Conservation (phyloP, 768 basidiomycete genomes). For the Tricholoma matsutake region DNA sequence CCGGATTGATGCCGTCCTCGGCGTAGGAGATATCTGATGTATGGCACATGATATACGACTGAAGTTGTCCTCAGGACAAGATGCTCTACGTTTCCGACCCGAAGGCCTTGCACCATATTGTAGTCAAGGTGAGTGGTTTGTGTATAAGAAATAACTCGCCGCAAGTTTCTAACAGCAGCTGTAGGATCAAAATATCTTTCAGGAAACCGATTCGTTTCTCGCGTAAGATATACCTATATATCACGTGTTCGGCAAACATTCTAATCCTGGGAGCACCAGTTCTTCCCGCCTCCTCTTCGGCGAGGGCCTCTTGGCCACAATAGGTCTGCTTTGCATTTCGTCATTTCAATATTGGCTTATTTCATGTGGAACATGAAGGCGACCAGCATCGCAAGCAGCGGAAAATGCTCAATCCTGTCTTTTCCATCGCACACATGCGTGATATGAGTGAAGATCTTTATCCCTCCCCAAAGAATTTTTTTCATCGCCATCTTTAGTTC, state of each 20-base stretch:
- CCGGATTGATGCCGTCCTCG: not conserved
- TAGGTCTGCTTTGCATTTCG: not conserved
- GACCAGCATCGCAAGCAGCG: slow-evolving; percentile 20
- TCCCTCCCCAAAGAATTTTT: not conserved
- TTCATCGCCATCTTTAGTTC: slow-evolving; percentile 4
- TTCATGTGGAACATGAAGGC: slow-evolving; percentile 14
- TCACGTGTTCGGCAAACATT: not conserved
- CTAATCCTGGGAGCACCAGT: not conserved
- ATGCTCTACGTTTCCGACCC: not conserved
- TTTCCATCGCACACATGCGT: slow-evolving; percentile 34
- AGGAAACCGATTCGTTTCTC: slow-evolving; percentile 34
- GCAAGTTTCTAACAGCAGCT: not conserved
- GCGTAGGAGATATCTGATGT: not conserved
- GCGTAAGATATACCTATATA: slow-evolving; percentile 12
- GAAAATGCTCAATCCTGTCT: slow-evolving; percentile 32
- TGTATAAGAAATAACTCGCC: too few relatives aligned
- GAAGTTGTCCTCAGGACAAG: not conserved
- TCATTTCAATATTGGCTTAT: not conserved
- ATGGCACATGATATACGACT: not conserved
- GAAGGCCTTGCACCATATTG: not conserved
- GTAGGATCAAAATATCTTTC: slow-evolving; percentile 29
- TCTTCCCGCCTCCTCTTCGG: not conserved
- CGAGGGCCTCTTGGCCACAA: slow-evolving; percentile 1
- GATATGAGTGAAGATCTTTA: slow-evolving; percentile 13
- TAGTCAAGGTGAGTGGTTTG: not conserved